phyloP scores from a whole-genome alignment of 2,329 filamentous ascomycete genomes.

The Fusarium humuli region DNA sequence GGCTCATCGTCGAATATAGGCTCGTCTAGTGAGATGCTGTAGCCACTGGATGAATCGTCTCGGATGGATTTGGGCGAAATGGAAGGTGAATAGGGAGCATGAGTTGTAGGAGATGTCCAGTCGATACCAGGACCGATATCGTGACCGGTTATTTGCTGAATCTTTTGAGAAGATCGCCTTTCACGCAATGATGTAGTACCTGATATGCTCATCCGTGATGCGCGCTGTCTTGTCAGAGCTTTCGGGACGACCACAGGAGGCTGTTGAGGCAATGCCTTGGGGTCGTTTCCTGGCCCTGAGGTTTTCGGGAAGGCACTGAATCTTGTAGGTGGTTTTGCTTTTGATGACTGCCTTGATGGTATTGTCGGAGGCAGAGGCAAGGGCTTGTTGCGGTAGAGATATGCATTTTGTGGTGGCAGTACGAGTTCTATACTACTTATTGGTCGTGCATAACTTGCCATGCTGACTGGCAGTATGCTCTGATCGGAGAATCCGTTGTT shows the following conservation, averaged over 20 bases:
- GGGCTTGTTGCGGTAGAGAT: constrained; percentile 38
- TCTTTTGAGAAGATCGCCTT: constrained; percentile 53
- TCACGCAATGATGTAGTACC: constrained; percentile 33
- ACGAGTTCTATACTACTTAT: constrained; percentile 35
- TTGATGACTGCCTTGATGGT: constrained; percentile 17
- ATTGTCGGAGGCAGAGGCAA: constrained; percentile 37
- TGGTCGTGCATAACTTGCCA: constrained; percentile 32
- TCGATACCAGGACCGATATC: constrained; percentile 49
- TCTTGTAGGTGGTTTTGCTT: constrained; percentile 18
- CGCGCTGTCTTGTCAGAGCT: constrained; percentile 32
- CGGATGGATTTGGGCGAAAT: constrained; percentile 33
- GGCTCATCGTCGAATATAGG: constrained; percentile 42
- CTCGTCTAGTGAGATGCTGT: constrained; percentile 37
- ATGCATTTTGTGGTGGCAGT: constrained; percentile 41
- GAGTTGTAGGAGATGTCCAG: constrained; percentile 23
- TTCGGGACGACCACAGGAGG: constrained; percentile 23
- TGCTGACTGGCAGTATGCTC: constrained; percentile 12
- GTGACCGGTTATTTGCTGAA: constrained; percentile 57
- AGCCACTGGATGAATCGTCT: constrained; percentile 44
- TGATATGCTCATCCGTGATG: constrained; percentile 38
- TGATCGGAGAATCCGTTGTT: constrained; percentile 2
- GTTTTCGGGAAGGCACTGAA: constrained; percentile 36
- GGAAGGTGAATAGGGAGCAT: constrained; percentile 31
- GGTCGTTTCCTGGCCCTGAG: constrained; percentile 38
- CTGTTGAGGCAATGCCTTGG: constrained; percentile 28